Evolutionary conservation across 768 basidiomycete genomes (phyloP), one percentile per base, ranked within the genome.

Genomic region (Sarcodon aspratus): DNA sequence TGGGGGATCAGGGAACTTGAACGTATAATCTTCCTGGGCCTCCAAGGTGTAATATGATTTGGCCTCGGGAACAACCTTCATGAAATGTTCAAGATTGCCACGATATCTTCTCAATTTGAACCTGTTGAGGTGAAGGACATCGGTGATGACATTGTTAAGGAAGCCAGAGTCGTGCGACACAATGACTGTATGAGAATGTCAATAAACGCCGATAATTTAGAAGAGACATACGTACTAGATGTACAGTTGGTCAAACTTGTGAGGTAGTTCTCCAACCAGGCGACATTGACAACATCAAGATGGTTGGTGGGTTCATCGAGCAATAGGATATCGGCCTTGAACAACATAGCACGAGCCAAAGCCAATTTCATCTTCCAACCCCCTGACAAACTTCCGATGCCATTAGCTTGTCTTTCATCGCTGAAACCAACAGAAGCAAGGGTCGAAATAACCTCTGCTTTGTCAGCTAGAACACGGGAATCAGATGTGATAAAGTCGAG

Each of bases 361-460:
- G 94, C 94, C 54, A 97, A 84, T 79, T 96, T 97, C 94, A 97
- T 97, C 79, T 97, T 97, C 94, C 94, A 96, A 74, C 94, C 94
- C 79, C 94, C 94, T 40, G 94, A 97, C 36, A 97, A 73, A 50
- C 81, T 81, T 55, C 93, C 90, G 55, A 96, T 96, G 36, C 90
- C 69, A 53, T 86, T 75, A 55, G 69, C 72, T 70, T 96, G 94
- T 55, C 93, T 83, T 59, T 82, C 87, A 52, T 84, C 87, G 54
- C 69, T 79, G 79, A 97, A 97, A 54, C 94, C 94, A 62, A 96
- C 94, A 46, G 89, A 85, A 17, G 82, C 79, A 49, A 97, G 82
- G 47, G 87, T 88, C 64, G 81, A 77, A 45, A 86, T 66, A 64
- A 85, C 65, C 63, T 96, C 93, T 52, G 76, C 70, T 65, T 81